Evolutionary conservation across 768 basidiomycete genomes (phyloP), one percentile per base, ranked within the genome.

Genomic region (Psilocybe tampanensis): DNA sequence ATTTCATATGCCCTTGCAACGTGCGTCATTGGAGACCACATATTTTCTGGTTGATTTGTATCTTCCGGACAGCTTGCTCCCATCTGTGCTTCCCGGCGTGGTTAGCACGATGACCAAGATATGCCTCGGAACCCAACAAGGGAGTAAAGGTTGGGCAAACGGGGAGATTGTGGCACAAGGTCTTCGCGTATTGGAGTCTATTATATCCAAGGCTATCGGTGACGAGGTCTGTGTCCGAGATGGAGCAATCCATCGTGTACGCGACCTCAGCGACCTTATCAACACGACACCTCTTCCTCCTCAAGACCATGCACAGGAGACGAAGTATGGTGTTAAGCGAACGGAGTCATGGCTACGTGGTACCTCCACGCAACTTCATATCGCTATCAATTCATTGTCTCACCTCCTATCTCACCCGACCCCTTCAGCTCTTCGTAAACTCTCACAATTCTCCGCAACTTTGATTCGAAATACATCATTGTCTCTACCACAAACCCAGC

Each of bases 41-140:
- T 71, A 72, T 26, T 63, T 83, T 13, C 70, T 94, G 32, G 67
- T 95, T 55, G 76, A 82, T 3, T 66, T 79, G 8, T 83, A 85
- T 61, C 78, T 86, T 59, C 81, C 84, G n/a, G 77, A 80, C 39
- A 60, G 72, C 43, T 60, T 84, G 3, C 54, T 79, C 19, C 88
- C 88, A 8, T 85, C 89, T 12, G 77, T 98, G 23, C 75, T 98
- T 24, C 95, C 95, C 1, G 95, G 95, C 1, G 80, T 90, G 29
- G 81, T 93, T 58, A 95, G 92, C 64, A 71, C 80, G 17, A 88
- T 90, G 83, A 82, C 82, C 24, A 92, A 88, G 64, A 70, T 93
- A 13, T 81, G 88, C 5, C 76, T 90, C 1, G 89, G 84, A 9
- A 68, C 72, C 17, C 72, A 77, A 4, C 70, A 76, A 23, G 73